phyloP scores from a whole-genome alignment of 208 protist genomes.

The Acanthamoeba lenticulata region DNA sequence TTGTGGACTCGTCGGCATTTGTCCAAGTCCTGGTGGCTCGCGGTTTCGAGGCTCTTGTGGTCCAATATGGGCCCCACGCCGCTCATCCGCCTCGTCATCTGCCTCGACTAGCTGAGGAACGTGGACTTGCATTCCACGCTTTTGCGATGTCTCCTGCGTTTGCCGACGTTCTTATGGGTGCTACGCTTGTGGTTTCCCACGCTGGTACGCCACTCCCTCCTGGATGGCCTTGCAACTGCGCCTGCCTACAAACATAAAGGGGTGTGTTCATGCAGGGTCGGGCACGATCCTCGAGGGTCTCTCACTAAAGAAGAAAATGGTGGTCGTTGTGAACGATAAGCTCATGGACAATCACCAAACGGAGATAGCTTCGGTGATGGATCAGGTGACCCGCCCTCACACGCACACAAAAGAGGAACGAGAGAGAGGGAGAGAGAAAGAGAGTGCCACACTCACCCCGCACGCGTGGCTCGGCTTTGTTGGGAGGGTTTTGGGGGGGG shows the following conservation, averaged over 20 bases:
- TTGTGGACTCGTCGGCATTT: background rate
- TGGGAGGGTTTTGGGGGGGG: no score
- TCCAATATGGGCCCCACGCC: conserved; percentile 26
- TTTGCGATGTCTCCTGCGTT: background rate
- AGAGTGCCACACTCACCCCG: no score
- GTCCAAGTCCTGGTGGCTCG: background rate
- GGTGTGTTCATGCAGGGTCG: background rate
- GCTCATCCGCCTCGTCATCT: background rate
- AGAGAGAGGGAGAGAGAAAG: no score
- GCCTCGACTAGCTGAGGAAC: background rate
- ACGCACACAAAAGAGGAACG: no score
- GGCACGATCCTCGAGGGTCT: conserved; percentile 48
- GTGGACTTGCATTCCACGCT: background rate
- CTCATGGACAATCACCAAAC: conserved; percentile 63
- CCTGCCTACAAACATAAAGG: background rate
- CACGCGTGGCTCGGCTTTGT: no score
- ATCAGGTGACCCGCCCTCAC: no score
- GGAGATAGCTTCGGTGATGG: conserved; percentile 1
- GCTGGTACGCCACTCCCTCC: background rate
- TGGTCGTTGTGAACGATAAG: conserved; percentile 58
- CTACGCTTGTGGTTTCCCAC: background rate
- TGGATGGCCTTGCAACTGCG: background rate
- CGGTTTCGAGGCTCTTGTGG: background rate
- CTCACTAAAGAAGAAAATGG: background rate
- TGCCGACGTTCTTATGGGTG: background rate